Percentiles rank a stretch among this genome's conserved stretches.
Evolutionary conservation across 2,329 filamentous ascomycete species (phyloP).

Genomic region (Drechslera avenae): DNA sequence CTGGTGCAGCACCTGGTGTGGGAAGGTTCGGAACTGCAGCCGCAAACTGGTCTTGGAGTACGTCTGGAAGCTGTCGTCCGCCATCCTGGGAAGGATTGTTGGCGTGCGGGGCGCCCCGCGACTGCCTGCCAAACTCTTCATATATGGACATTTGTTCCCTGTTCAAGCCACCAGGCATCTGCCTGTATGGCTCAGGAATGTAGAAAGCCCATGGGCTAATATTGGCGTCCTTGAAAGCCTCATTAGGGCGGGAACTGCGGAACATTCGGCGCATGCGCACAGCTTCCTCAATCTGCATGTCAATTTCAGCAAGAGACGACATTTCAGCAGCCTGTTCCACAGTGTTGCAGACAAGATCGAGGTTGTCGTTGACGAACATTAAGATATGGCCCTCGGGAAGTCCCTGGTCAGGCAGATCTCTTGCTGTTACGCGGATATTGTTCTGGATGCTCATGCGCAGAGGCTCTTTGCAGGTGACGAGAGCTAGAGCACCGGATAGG

Average conservation of each 20-base stretch:
- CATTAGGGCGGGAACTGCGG: constrained; percentile 73
- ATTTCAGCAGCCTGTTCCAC: constrained; percentile 97
- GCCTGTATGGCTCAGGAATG: constrained; percentile 90
- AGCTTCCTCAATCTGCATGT: constrained; percentile 85
- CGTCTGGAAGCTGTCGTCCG: constrained; percentile 65
- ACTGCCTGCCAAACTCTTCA: constrained; percentile 90
- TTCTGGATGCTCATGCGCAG: constrained; percentile 96
- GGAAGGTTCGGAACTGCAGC: constrained; percentile 64
- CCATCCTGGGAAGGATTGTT: constrained; percentile 64
- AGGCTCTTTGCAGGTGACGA: constrained; percentile 98
- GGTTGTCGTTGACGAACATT: constrained; percentile 98
- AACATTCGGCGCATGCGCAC: constrained; percentile 79
- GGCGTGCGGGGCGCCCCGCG: constrained; percentile 66
- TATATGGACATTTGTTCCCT: constrained; percentile 94
- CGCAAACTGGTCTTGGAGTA: constrained; percentile 65
- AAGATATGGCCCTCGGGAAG: constrained; percentile 93
- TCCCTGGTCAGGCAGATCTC: constrained; percentile 67
- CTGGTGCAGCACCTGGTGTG: constrained; percentile 66
- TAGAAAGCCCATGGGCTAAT: constrained; percentile 92
- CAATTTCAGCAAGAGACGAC: constrained; percentile 90
- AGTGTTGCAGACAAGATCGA: constrained; percentile 89
- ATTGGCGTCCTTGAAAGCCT: constrained; percentile 80
- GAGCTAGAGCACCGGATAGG: constrained; percentile 87
- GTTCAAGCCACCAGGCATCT: constrained; percentile 82
- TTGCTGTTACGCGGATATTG: constrained; percentile 86